Percentiles rank a stretch among this genome's conserved stretches.
Evolutionary conservation across 768 basidiomycete genomes (phyloP).

Genomic region (Termitomyces bulborhizus): DNA sequence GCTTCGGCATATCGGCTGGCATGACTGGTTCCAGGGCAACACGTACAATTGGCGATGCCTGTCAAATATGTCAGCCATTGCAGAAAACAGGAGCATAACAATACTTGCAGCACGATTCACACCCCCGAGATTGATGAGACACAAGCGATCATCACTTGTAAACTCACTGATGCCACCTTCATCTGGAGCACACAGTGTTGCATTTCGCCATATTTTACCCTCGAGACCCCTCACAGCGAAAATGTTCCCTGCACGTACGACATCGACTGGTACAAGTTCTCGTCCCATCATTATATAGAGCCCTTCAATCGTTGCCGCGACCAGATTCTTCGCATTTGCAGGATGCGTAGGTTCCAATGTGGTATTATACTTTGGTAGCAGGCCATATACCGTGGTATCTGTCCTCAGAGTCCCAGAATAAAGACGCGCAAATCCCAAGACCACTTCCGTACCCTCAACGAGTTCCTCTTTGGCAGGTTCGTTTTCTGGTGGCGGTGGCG

Average conservation of each 20-base stretch:
- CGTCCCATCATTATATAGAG: conserved; percentile 98
- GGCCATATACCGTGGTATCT: conserved; percentile 59
- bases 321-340: conserved; percentile 58
- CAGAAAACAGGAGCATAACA: neutral
- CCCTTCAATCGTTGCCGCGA: conserved; percentile 57
- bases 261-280: conserved; percentile 79
- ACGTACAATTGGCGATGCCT: conserved; percentile 90
- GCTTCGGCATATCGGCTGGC: conserved; percentile 83
- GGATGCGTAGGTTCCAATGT: conserved; percentile 58
- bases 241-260: conserved; percentile 87
- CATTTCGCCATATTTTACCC: conserved; percentile 85
- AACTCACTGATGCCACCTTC: conserved; percentile 32
- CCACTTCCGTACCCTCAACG: conserved; percentile 47
- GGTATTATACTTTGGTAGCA: conserved; percentile 84
- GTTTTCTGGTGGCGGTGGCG: conserved; percentile 2
- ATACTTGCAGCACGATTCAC: conserved; percentile 54
- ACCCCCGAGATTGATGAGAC: conserved; percentile 76
- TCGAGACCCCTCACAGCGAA: conserved; percentile 90
- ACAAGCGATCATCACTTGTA: conserved; percentile 32
- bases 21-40: conserved; percentile 86
- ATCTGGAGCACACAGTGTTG: conserved; percentile 75
- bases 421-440: conserved; percentile 90
- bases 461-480: conserved; percentile 12
- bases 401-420: conserved; percentile 81
- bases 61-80: conserved; percentile 1